Evolutionary conservation across 495 filamentous ascomycete genomes (phyloP).

Genomic region (Pseudotulostoma volvatum): DNA sequence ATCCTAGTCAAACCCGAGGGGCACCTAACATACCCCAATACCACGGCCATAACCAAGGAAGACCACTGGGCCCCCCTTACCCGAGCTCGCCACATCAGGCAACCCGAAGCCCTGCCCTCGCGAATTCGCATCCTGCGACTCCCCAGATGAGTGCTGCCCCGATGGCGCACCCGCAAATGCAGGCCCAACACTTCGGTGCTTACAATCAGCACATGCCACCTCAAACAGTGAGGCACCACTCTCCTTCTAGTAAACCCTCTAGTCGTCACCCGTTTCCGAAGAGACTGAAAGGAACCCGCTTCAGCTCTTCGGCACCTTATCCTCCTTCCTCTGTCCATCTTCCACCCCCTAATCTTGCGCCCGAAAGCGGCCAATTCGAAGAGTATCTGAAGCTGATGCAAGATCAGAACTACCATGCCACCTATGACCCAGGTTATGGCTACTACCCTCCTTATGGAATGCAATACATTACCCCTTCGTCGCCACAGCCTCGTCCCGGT

Average conservation of each 20-base stretch:
- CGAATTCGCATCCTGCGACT: constrained; percentile 48
- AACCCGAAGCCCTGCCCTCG: constrained; percentile 55
- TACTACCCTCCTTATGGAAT: constrained; percentile 28
- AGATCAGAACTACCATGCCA: constrained; percentile 25
- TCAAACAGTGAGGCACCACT: constrained; percentile 46
- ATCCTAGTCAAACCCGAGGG: constrained; percentile 46
- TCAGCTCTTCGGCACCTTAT: constrained; percentile 4
- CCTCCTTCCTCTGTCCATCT: constrained; percentile 7
- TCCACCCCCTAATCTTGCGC: constrained; percentile 42
- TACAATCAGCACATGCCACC: constrained; percentile 46
- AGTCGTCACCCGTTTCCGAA: constrained; percentile 12
- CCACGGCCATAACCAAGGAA: constrained; percentile 36
- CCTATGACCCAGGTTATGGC: constrained; percentile 36
- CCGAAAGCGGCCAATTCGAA: constrained; percentile 54
- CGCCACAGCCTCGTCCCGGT: constrained; percentile 35
- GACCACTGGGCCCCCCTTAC: constrained; percentile 37
- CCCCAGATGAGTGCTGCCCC: constrained; percentile 49
- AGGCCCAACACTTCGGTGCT: constrained; percentile 35
- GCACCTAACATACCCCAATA: constrained; percentile 50
- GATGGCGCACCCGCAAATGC: constrained; percentile 40
- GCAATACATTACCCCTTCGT: constrained; percentile 35
- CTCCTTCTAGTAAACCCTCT: constrained; percentile 12
- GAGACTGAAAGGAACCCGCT: constrained; percentile 8
- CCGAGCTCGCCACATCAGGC: constrained; percentile 51
- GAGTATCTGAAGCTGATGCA: constrained; percentile 51